A percentile compares a stretch with the other conserved stretches of the same genome.
Conservation (phyloP, 2,329 filamentous ascomycete species). For the Cucurbitaria berberidis region DNA sequence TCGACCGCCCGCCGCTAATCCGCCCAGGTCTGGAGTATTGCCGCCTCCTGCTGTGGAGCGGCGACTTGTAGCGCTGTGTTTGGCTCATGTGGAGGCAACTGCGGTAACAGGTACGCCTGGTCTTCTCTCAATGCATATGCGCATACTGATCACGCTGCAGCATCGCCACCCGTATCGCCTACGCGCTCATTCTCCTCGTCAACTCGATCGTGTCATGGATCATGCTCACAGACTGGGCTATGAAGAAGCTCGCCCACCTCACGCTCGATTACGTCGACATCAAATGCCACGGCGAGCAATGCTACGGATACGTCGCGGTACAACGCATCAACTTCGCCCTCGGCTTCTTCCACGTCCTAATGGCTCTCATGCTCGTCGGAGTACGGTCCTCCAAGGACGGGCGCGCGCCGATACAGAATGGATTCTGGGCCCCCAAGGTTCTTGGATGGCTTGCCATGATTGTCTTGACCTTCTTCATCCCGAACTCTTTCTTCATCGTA, state of each 20-base stretch:
- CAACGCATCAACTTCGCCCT: constrained; percentile 98
- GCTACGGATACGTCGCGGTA: constrained; percentile 94
- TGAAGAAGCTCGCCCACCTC: constrained; percentile 91
- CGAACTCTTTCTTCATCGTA: constrained; percentile 90
- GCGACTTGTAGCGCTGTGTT: constrained; percentile 96
- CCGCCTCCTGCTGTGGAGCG: constrained; percentile 91
- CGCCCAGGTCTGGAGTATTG: constrained; percentile 73
- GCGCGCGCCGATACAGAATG: constrained; percentile 89
- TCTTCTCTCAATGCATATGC: not conserved
- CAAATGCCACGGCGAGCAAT: constrained; percentile 84
- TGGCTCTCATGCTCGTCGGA: constrained; percentile 83
- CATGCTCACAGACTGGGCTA: constrained; percentile 98
- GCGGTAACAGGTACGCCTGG: constrained; percentile 80
- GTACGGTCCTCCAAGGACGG: constrained; percentile 86
- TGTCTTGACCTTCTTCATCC: constrained; percentile 92
- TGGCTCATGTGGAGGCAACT: constrained; percentile 88
- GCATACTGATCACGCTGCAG: constrained; percentile 54
- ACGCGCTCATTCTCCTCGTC: constrained; percentile 89
- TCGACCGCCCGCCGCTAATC: constrained; percentile 30
- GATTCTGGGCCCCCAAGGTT: constrained; percentile 98
- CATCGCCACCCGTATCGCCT: constrained; percentile 95
- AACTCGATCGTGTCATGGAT: constrained; percentile 99
- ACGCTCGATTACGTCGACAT: constrained; percentile 97
- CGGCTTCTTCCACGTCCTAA: constrained; percentile 87
- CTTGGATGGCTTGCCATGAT: constrained; percentile 86